Evolutionary conservation across 2,329 filamentous ascomycete genomes (phyloP), one percentile per base, ranked within the genome.

Genomic region (Graphium sp.): DNA sequence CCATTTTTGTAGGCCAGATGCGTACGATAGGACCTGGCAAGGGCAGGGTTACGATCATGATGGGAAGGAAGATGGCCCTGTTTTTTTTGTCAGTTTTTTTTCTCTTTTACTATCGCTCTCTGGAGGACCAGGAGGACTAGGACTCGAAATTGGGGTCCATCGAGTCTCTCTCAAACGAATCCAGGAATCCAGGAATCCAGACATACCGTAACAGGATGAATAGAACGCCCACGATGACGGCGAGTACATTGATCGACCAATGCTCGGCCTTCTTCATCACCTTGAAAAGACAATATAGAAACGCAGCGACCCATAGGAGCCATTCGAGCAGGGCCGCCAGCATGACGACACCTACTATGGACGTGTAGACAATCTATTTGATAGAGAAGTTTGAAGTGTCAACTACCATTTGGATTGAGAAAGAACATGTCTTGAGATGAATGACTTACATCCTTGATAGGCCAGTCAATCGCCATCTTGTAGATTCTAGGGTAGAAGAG

Each of bases 271-370:
- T 95, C 37, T 71, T 61, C 43, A 78, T 93, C 18, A 87, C 84
- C 49, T 94, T 93, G 45, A 73, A 57, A 2, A 94, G 59, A 47
- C 87, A 95, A 53, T 94, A 95, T 36, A 89, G 47, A 46, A 95
- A 95, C 4, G 87, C 84, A n/a, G 78, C 73, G 22, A 95, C 64
- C 83, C 85, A 94, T 10, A 95, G 66, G 35, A 93, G 74, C 84
- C 89, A 95, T 55, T 95, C 87, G 7, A 95, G 60, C 18, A 84
- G 62, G 3, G 87, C 87, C 34, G 79, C 80, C 15, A 89, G 43
- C 74, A 94, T 83, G 28, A 94, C 60, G 6, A 76, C 52, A 12
- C 81, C 81, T 20, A 94, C 66, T 39, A 94, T 76, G 32, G 74
- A 59, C 7, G 85, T 76, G 48, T 91, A 94, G 32, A 87, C 60